These are phyloP conservation scores for Botrytis cinerea DNA, from an alignment of 2,329 filamentous ascomycete species.

Conservation along the genomic window DNA sequence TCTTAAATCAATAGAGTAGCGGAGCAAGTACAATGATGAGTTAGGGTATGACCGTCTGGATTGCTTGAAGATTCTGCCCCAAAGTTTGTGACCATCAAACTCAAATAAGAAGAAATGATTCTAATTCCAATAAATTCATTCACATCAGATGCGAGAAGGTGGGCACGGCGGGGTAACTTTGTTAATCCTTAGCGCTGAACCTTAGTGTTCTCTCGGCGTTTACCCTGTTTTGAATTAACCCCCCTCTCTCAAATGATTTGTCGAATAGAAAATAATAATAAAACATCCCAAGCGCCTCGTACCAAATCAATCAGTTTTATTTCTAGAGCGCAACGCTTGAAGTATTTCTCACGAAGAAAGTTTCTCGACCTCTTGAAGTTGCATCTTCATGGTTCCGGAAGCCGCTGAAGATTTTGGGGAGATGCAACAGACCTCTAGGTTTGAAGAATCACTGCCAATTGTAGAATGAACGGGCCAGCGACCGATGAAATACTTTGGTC, in stretches of 20 bases:
- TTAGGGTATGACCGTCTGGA: no score
- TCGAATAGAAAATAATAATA: not conserved
- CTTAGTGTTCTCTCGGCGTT: not conserved
- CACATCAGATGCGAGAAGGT: not conserved
- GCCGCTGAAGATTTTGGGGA: slow-evolving; percentile 10
- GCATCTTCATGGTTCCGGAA: slow-evolving; percentile 6
- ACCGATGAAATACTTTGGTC: not conserved
- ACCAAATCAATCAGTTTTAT: not conserved
- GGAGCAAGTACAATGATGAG: no score
- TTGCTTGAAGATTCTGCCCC: not conserved
- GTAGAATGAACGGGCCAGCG: not conserved
- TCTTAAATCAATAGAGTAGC: not conserved
- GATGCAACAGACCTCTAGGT: not conserved
- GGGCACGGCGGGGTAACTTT: slow-evolving; percentile 15
- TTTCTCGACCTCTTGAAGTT: not conserved
- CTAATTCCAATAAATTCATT: not conserved
- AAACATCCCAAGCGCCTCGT: slow-evolving; percentile 3
- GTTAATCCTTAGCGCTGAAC: slow-evolving; percentile 8
- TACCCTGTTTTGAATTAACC: slow-evolving; percentile 3
- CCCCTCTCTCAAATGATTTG: slow-evolving; percentile 10
- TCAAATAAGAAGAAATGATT: not conserved
- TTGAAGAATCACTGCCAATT: not conserved
- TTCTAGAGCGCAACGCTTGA: not conserved
- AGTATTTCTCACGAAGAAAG: not conserved
- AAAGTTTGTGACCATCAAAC: not conserved